These are phyloP conservation scores for Plenodomus tracheiphilus DNA, from an alignment of 2,329 filamentous ascomycete species.

Conservation along the genomic window DNA sequence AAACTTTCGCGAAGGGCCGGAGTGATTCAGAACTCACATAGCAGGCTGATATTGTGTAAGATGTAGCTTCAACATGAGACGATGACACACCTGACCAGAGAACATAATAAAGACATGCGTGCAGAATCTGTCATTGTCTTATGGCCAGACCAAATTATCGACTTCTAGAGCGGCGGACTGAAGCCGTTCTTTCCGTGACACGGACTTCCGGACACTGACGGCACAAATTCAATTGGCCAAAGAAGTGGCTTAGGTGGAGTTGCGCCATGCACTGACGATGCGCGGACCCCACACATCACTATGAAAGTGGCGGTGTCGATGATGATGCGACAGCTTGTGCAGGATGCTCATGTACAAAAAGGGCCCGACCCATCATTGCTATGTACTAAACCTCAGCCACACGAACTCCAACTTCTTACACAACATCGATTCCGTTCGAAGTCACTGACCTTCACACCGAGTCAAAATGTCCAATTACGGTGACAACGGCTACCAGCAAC, in stretches of 20 bases:
- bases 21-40: too few relatives aligned
- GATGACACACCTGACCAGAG: not conserved
- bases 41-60: too few relatives aligned
- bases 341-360: not conserved
- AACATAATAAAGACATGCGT: not conserved
- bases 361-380: not conserved
- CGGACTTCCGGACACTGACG: not conserved
- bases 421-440: too few relatives aligned
- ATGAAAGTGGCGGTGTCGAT: not conserved
- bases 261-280: not conserved
- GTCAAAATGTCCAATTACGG: slow-evolving; percentile 4
- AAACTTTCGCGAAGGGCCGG: not conserved
- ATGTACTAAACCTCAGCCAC: not conserved
- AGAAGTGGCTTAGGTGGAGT: not conserved
- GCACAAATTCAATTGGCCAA: not conserved
- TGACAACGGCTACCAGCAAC: slow-evolving; percentile 12
- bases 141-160: not conserved
- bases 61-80: not conserved
- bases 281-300: not conserved
- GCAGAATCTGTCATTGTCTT: not conserved
- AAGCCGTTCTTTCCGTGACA: not conserved
- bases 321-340: not conserved
- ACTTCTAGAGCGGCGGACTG: not conserved
- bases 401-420: too few relatives aligned
- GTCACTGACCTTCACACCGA: too few relatives aligned